These are phyloP conservation scores for Amanita thiersii DNA, from an alignment of 768 basidiomycete species.

Conservation along the genomic window DNA sequence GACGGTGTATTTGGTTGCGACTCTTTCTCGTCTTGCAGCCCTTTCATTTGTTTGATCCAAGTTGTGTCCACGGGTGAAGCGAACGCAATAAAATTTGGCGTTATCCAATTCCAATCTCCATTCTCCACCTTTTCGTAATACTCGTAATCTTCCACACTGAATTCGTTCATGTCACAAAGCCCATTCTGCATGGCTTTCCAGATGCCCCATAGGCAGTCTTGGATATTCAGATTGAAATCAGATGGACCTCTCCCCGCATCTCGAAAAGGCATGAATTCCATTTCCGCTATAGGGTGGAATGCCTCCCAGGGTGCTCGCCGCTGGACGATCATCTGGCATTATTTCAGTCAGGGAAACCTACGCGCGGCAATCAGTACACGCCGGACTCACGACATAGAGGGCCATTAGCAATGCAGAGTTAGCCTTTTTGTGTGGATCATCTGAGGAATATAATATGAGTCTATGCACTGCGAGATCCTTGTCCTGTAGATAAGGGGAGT, in stretches of 20 bases:
- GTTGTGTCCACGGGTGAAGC: conserved; percentile 81
- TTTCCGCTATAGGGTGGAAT: conserved; percentile 85
- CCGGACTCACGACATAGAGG: conserved; percentile 75
- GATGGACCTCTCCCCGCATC: conserved; percentile 91
- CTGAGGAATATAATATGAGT: conserved; percentile 82
- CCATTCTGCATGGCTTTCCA: conserved; percentile 90
- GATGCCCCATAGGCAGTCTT: conserved; percentile 84
- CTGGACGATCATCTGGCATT: conserved; percentile 80
- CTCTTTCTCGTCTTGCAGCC: conserved; percentile 18
- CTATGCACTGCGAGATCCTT: conserved; percentile 63
- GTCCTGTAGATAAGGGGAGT: conserved; percentile 40
- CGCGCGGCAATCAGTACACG: too few species aligned
- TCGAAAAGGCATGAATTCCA: conserved; percentile 92
- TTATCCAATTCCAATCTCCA: conserved; percentile 95
- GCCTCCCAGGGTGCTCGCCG: conserved; percentile 89
- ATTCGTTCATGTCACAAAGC: conserved; percentile 90
- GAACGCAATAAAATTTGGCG: conserved; percentile 88
- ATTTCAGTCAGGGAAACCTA: too few species aligned
- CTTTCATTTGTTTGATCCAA: conserved; percentile 75
- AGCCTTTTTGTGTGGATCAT: conserved; percentile 80
- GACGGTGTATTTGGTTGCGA: conserved; percentile 16
- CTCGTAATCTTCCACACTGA: conserved; percentile 89
- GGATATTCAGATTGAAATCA: conserved; percentile 89
- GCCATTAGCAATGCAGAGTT: conserved; percentile 94
- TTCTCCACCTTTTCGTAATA: conserved; percentile 94